Conservation (phyloP, 495 filamentous ascomycete species). For the Trichoderma erinaceum region DNA sequence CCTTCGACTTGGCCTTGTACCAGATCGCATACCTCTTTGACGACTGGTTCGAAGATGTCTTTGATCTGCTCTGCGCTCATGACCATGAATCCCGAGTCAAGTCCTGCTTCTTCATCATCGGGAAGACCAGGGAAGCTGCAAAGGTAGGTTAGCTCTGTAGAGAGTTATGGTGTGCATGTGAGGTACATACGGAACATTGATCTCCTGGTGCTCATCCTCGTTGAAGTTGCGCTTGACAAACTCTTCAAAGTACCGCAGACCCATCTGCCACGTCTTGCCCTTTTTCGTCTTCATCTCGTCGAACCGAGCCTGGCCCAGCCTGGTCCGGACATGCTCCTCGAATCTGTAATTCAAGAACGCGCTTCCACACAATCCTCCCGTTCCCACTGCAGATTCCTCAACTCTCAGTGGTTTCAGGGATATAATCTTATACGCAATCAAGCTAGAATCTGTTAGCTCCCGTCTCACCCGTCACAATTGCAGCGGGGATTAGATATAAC, state of each 20-base stretch:
- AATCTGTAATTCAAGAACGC: conserved; percentile 67
- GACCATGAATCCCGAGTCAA: conserved; percentile 59
- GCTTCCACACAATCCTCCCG: conserved; percentile 59
- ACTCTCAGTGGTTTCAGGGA: conserved; percentile 53
- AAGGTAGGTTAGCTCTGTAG: background rate
- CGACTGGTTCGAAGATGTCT: conserved; percentile 60
- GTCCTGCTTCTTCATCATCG: conserved; percentile 56
- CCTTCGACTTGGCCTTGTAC: conserved; percentile 55
- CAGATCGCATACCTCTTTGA: conserved; percentile 55
- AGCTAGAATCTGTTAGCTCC: conserved; percentile 30
- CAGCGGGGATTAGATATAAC: conserved; percentile 18
- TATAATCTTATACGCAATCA: conserved; percentile 64
- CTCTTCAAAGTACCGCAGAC: conserved; percentile 58
- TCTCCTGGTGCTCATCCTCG: conserved; percentile 62
- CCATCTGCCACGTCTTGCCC: conserved; percentile 67
- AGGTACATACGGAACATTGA: conserved; percentile 54
- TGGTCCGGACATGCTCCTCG: conserved; percentile 57
- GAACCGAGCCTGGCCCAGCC: conserved; percentile 50
- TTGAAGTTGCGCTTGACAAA: conserved; percentile 71
- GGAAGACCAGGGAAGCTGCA: conserved; percentile 59
- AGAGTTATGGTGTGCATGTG: background rate
- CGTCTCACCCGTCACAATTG: conserved; percentile 16
- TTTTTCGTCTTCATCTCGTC: conserved; percentile 56
- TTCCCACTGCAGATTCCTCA: conserved; percentile 60
- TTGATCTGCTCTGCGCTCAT: conserved; percentile 56